Evolutionary conservation across 192 early-diverging fungal genomes (phyloP).

Genomic region (Coemansia asiatica): DNA sequence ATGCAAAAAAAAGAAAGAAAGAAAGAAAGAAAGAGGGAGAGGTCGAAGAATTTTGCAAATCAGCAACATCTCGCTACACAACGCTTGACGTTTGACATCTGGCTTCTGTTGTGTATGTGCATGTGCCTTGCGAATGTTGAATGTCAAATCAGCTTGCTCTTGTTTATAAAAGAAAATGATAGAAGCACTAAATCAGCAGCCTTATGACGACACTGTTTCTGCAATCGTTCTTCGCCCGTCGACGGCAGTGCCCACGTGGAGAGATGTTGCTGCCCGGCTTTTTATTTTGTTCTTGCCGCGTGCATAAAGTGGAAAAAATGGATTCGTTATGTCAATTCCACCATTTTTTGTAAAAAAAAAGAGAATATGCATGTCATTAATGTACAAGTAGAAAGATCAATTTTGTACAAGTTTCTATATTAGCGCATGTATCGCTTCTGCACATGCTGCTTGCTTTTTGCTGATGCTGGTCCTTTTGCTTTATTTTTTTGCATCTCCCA

Average conservation of each 20-base stretch:
- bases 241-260: conserved; percentile 10
- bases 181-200: conserved; percentile 6
- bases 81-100: too few species aligned
- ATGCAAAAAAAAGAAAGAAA: background rate
- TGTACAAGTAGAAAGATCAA: too few species aligned
- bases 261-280: background rate
- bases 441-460: background rate
- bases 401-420: too few species aligned
- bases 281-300: background rate
- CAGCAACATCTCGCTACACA: background rate
- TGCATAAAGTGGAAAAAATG: too few species aligned
- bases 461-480: background rate
- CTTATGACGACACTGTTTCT: conserved; percentile 12
- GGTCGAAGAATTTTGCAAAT: background rate
- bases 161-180: background rate
- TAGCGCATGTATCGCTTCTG: background rate
- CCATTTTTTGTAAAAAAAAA: too few species aligned
- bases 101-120: background rate
- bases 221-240: conserved; percentile 2
- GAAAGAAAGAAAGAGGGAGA: too few species aligned
- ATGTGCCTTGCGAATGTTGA: background rate
- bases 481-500: background rate
- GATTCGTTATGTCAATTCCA: too few species aligned
- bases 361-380: too few species aligned
- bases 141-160: background rate